phyloP scores from a whole-genome alignment of 106 monocot genomes.

The Dioscorea dumetorum region DNA sequence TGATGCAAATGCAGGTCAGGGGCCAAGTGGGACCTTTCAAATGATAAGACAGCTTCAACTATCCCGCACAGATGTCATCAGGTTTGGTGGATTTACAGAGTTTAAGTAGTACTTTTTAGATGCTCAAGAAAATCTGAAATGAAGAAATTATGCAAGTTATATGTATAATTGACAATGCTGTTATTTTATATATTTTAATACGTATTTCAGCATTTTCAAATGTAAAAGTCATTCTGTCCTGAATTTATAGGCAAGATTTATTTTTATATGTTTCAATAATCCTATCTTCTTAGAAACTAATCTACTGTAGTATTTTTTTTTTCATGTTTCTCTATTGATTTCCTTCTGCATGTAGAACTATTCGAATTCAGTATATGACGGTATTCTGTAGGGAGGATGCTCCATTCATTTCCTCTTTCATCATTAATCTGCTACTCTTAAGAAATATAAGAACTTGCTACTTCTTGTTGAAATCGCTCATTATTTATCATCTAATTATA shows the following conservation, averaged over 20 bases:
- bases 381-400: too few relatives aligned
- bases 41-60: constrained; percentile 40
- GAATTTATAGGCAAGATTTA: neutral
- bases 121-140: neutral
- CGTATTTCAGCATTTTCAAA: neutral
- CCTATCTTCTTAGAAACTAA: too few relatives aligned
- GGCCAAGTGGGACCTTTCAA: constrained; percentile 23
- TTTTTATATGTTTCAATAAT: too few relatives aligned
- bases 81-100: constrained; percentile 16
- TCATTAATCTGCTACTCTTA: too few relatives aligned
- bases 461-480: too few relatives aligned
- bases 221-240: neutral
- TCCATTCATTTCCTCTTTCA: too few relatives aligned
- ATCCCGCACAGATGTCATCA: constrained; percentile 33
- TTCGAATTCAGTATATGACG: too few relatives aligned
- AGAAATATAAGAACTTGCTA: too few relatives aligned
- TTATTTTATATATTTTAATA: neutral
- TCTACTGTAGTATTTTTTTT: too few relatives aligned
- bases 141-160: neutral
- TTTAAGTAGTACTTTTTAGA: neutral
- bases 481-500: too few relatives aligned
- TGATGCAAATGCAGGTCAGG: constrained; percentile 1
- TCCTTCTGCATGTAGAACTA: too few relatives aligned
- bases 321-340: too few relatives aligned
- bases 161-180: neutral